phyloP scores from a whole-genome alignment of 208 protist species.

The Crithidia thermophila region DNA sequence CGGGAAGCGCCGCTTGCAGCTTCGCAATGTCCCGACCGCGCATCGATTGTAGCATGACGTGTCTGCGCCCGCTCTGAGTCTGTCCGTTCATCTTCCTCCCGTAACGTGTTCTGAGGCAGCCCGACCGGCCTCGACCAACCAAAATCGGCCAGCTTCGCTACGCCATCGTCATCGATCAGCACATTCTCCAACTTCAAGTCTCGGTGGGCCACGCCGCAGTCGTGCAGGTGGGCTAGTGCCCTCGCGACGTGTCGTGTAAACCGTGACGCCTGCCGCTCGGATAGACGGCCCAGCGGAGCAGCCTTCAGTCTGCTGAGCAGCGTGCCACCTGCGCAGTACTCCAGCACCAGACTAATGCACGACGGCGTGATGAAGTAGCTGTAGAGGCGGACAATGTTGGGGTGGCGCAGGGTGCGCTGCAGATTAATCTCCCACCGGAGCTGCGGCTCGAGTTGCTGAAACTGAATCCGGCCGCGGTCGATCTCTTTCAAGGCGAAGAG shows the following conservation, averaged over 20 bases:
- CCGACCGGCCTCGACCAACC: conserved; percentile 92
- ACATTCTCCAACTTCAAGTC: conserved; percentile 94
- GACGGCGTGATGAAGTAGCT: conserved; percentile 73
- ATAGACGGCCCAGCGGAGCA: conserved; percentile 30
- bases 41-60: too few relatives aligned
- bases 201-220: conserved; percentile 75
- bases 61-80: too few relatives aligned
- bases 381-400: conserved; percentile 81
- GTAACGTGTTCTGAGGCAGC: not conserved
- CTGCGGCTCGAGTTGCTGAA: conserved; percentile 44
- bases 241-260: conserved; percentile 70
- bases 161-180: conserved; percentile 65
- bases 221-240: conserved; percentile 81
- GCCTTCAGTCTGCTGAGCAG: conserved; percentile 45
- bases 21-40: too few relatives aligned
- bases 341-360: conserved; percentile 65
- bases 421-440: conserved; percentile 85
- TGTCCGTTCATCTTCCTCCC: too few relatives aligned
- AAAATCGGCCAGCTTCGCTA: conserved; percentile 99
- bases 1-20: too few relatives aligned
- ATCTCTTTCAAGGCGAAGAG: conserved; percentile 83
- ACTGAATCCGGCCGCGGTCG: conserved; percentile 36
- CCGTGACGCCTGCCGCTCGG: conserved; percentile 53
- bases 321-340: conserved; percentile 75
- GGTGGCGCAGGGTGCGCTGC: conserved; percentile 78